Base-by-base conservation (phyloP, 176 grass and related monocot genomes). In the Phoenix roebelenii region DNA sequence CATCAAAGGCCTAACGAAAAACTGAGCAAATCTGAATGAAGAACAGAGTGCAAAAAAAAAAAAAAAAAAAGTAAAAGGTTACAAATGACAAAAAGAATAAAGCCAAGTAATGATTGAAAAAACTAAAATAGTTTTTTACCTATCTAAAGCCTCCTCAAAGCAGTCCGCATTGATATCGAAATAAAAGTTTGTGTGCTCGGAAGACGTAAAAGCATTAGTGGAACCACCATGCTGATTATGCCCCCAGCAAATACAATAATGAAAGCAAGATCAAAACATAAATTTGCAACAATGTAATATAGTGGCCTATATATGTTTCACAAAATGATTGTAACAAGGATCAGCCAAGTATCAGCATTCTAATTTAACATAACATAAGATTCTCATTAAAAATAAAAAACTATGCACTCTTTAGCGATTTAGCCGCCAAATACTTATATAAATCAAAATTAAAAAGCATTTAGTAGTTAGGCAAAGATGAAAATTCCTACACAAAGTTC, bases 1-100 rank as follows among this genome's bases (percentile, higher is more conserved):
- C 87, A 97, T 91, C 77, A 97, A 74, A 64, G 93, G 87, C 52
- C 77, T 97, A 71, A 97, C 85, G 74, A 97, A 97, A 63, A 97
- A 97, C 69, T 97, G 93, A 3, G 93, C 76, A 88, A 91, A 97
- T 76, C 93, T 97, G 72, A 66, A 57, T 50, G 70, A 39, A 54
- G 25, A 56, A 57, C 6, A 52, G 32, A 74, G 49, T 57, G 19
- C 3, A 6, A 44, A 67, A 67, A 35, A 52, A 74, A 59, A 66
- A 70, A 35, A 9, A 81, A 29, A 53, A 54, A 1, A 72, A 59
- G 22, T 48, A 73, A 35, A 23, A 24, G 18, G 18, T 20, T 7
- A 16, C 19, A 55, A 9, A 22, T 22, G 19, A 7, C 52, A 10
- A 10, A 18, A 56, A 55, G 18, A 30, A 24, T 66, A 51, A 28